phyloP scores from a whole-genome alignment of 331 rosid genomes.

The Quercus tomentella region DNA sequence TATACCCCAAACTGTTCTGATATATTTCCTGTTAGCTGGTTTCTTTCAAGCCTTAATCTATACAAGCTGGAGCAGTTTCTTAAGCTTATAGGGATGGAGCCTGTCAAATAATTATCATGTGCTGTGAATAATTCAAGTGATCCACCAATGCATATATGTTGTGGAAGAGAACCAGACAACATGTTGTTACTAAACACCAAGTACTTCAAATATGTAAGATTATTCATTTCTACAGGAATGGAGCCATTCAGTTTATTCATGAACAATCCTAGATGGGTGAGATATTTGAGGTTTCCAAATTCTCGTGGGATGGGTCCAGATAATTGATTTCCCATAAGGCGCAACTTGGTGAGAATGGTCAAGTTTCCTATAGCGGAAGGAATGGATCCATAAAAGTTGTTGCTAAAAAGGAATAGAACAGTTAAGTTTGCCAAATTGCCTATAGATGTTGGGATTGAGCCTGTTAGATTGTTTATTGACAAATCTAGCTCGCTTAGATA shows the following conservation, averaged over 20 bases:
- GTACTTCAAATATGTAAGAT: background rate
- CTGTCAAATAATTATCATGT: background rate
- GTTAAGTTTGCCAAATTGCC: too few relatives aligned
- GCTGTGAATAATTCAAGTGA: background rate
- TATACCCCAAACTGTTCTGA: background rate
- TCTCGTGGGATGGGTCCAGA: background rate
- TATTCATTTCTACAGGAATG: background rate
- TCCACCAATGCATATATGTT: background rate
- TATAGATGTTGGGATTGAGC: too few relatives aligned
- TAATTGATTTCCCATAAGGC: background rate
- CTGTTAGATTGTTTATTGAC: too few relatives aligned
- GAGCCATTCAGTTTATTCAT: background rate
- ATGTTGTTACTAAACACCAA: background rate
- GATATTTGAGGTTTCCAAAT: background rate
- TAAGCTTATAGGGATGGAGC: background rate
- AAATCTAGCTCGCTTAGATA: too few relatives aligned
- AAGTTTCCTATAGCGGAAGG: background rate
- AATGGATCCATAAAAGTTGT: background rate
- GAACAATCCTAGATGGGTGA: background rate
- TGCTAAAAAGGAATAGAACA: background rate
- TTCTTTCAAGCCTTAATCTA: background rate
- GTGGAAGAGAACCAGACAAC: constrained; percentile 6
- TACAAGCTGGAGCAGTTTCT: background rate
- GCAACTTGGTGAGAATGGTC: background rate
- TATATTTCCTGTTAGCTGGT: background rate